Evolutionary conservation across 768 basidiomycete genomes (phyloP).

Genomic region (Pulveroboletus frians): DNA sequence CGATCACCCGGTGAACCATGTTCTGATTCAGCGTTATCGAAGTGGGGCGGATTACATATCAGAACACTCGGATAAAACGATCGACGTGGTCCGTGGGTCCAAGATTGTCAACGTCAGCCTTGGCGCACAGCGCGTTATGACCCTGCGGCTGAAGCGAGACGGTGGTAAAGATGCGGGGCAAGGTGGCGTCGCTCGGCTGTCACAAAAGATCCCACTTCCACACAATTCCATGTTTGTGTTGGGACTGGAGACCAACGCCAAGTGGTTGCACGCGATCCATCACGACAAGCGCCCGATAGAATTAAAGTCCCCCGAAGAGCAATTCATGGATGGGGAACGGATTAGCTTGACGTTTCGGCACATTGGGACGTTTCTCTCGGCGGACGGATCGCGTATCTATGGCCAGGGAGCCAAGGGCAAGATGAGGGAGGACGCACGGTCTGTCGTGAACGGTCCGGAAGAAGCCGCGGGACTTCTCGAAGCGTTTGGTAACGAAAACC

Average conservation of each 20-base stretch:
- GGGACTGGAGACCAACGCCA: conserved; percentile 65
- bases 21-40: conserved; percentile 78
- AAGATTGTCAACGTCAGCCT: conserved; percentile 78
- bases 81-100: conserved; percentile 71
- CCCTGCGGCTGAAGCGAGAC: conserved; percentile 62
- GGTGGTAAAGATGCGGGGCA: conserved; percentile 17
- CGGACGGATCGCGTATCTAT: conserved; percentile 50
- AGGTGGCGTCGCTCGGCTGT: conserved; percentile 30
- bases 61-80: conserved; percentile 83
- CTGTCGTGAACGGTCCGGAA: conserved; percentile 48
- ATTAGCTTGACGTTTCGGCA: conserved; percentile 78
- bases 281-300: conserved; percentile 62
- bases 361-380: conserved; percentile 70
- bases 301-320: conserved; percentile 53
- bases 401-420: conserved; percentile 73
- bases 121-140: conserved; percentile 75
- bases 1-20: conserved; percentile 72
- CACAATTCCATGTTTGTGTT: conserved; percentile 83
- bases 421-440: conserved; percentile 45
- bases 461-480: conserved; percentile 47
- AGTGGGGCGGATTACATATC: conserved; percentile 78
- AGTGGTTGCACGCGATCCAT: conserved; percentile 74
- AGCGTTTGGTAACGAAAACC: conserved; percentile 74
- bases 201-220: conserved; percentile 67
- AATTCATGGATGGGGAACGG: conserved; percentile 50